These are phyloP conservation scores for Lagenaria siceraria DNA, from an alignment of 306 rosid genomes.

Conservation along the genomic window DNA sequence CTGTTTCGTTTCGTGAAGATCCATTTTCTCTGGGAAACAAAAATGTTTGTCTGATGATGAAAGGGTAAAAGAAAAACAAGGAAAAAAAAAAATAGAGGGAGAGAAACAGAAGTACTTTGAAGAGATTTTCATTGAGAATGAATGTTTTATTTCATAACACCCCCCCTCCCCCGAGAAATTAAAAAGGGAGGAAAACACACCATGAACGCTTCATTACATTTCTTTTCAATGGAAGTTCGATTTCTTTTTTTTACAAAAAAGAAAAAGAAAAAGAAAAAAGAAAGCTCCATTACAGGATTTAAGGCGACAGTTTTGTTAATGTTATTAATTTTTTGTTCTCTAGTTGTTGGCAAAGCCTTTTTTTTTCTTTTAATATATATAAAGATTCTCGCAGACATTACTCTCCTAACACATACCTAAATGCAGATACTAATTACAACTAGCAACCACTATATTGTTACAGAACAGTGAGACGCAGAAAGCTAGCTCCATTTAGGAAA, in stretches of 20 bases:
- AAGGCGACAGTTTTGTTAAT: background rate
- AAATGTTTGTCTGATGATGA: background rate
- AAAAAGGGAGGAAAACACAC: background rate
- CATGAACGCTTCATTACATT: background rate
- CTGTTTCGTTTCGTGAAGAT: conserved; percentile 28
- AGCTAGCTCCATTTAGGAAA: background rate
- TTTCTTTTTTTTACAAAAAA: too few relatives aligned
- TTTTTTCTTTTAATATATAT: background rate
- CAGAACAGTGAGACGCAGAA: background rate
- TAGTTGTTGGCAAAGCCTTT: background rate
- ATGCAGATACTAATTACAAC: background rate
- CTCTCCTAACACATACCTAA: background rate
- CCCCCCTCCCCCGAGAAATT: too few relatives aligned
- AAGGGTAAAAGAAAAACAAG: background rate
- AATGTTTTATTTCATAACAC: background rate
- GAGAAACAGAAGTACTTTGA: background rate
- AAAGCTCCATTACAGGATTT: too few relatives aligned
- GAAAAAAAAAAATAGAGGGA: too few relatives aligned
- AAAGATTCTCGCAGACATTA: background rate
- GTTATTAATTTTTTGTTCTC: background rate
- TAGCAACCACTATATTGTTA: background rate
- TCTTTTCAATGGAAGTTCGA: too few relatives aligned
- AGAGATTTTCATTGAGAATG: background rate
- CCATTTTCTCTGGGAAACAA: conserved; percentile 42
- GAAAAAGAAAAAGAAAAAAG: too few relatives aligned